These are phyloP conservation scores for Sarocladium kiliense DNA, from an alignment of 2,329 filamentous ascomycete genomes.

Conservation along the genomic window DNA sequence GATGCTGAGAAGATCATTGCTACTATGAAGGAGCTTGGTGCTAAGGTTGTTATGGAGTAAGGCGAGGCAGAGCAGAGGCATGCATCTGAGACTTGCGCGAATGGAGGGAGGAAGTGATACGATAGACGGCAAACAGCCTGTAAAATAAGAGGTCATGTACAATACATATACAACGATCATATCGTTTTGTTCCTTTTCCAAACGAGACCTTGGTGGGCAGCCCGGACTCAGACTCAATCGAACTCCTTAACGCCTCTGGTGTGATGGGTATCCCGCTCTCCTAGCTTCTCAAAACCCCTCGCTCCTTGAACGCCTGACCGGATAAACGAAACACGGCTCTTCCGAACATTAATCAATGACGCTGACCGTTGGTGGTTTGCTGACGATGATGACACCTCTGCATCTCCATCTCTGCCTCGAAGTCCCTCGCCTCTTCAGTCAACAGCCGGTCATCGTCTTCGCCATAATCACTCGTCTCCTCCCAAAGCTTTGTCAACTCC, in stretches of 20 bases:
- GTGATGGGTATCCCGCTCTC: not conserved
- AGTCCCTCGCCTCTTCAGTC: conserved; percentile 63
- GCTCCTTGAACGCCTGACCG: not conserved
- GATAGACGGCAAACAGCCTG: conserved; percentile 12
- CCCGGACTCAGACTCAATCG: not conserved
- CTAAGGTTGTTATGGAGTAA: conserved; percentile 88
- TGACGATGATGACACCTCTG: conserved; percentile 35
- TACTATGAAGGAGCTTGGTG: conserved; percentile 88
- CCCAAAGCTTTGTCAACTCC: conserved; percentile 79
- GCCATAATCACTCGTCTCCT: conserved; percentile 79
- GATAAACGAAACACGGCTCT: not conserved
- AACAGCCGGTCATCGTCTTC: conserved; percentile 79
- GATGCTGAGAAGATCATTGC: conserved; percentile 98
- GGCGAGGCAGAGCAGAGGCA: conserved; percentile 8
- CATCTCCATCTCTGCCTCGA: conserved; percentile 35
- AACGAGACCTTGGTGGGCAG: too few species aligned
- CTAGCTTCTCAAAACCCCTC: not conserved
- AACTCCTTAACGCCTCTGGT: not conserved
- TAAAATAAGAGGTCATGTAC: conserved; percentile 13
- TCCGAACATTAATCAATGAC: conserved; percentile 13
- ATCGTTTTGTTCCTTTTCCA: not conserved
- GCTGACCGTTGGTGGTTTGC: conserved; percentile 24
- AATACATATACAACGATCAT: conserved; percentile 9
- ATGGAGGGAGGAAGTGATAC: conserved; percentile 6
- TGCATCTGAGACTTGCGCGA: conserved; percentile 6